Conservation (phyloP, 75 land plant genomes). For the Pinus albicaulis region DNA sequence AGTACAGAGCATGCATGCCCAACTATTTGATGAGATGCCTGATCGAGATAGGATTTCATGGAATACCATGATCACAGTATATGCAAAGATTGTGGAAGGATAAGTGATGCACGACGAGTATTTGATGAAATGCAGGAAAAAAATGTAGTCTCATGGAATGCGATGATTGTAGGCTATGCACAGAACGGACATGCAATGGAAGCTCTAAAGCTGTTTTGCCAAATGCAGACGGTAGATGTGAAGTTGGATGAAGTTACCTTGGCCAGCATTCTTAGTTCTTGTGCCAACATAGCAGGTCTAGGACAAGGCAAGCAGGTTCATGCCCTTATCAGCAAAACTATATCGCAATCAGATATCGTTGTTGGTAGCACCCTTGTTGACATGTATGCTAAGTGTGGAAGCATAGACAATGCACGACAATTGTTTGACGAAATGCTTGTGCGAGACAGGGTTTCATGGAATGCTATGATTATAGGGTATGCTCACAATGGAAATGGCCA, state of each 20-base stretch:
- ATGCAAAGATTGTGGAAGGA: constrained; percentile 13
- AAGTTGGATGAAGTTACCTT: background rate
- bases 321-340: too few relatives aligned
- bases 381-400: too few relatives aligned
- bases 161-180: background rate
- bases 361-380: too few relatives aligned
- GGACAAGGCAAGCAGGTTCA: too few relatives aligned
- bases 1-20: constrained; percentile 27
- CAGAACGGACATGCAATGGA: background rate
- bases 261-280: background rate
- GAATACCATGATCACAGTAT: constrained; percentile 66
- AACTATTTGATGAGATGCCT: constrained; percentile 38
- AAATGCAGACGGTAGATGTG: background rate
- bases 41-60: constrained; percentile 49
- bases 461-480: too few relatives aligned
- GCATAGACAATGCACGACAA: too few relatives aligned
- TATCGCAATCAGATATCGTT: too few relatives aligned
- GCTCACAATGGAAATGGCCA: too few relatives aligned
- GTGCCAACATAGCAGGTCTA: too few relatives aligned
- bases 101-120: background rate
- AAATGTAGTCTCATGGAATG: background rate
- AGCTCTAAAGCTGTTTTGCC: background rate
- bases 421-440: too few relatives aligned
- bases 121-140: background rate
- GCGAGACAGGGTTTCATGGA: too few relatives aligned